phyloP scores from a whole-genome alignment of 164 flowering plant species.

The Protea cynaroides region DNA sequence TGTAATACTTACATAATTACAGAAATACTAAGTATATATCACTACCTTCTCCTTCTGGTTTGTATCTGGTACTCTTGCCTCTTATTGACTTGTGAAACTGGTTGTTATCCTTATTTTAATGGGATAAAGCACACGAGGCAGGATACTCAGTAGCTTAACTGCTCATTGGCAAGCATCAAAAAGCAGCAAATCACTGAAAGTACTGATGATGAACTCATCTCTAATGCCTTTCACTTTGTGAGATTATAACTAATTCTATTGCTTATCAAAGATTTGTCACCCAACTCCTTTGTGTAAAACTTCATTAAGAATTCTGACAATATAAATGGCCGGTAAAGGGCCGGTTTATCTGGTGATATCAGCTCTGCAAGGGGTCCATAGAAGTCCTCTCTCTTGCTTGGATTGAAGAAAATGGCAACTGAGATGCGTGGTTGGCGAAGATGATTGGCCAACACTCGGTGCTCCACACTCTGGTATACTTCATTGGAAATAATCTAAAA shows the following conservation, averaged over 20 bases:
- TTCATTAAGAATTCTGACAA: conserved; percentile 23
- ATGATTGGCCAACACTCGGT: conserved; percentile 46
- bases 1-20: too few relatives aligned
- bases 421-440: conserved; percentile 31
- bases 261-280: conserved; percentile 29
- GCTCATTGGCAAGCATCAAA: conserved; percentile 42
- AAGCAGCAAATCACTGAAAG: neutral
- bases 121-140: conserved; percentile 33
- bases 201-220: neutral
- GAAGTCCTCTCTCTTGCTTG: conserved; percentile 21
- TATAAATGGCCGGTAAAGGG: conserved; percentile 27
- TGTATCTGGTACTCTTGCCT: neutral
- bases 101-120: neutral
- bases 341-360: conserved; percentile 36
- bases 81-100: neutral
- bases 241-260: conserved; percentile 2
- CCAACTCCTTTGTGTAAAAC: conserved; percentile 32
- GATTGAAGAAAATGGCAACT: conserved; percentile 33
- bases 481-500: conserved; percentile 44
- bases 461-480: conserved; percentile 46
- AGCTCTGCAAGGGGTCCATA: conserved; percentile 49
- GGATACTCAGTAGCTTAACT: conserved; percentile 60
- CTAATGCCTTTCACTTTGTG: too few relatives aligned
- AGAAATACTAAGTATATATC: neutral
- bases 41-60: neutral